A percentile compares a stretch with the other conserved stretches of the same genome.
These are phyloP conservation scores for Ophiostoma tasmaniense DNA, from an alignment of 2,329 filamentous ascomycete genomes.

Conservation along the genomic window DNA sequence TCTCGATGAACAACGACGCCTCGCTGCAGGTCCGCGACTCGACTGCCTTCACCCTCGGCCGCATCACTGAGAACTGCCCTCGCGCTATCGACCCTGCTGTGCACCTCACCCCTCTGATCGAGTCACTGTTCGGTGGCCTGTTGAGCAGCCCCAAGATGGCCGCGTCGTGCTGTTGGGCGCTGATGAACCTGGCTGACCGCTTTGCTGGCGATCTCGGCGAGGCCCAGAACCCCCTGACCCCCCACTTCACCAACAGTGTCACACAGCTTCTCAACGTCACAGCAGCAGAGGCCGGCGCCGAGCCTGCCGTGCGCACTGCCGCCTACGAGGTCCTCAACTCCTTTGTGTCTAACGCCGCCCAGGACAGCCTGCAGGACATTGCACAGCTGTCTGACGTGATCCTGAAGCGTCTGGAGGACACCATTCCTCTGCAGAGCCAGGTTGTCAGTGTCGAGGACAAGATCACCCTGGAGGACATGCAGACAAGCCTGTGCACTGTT, in stretches of 20 bases:
- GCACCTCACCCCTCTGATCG: constrained; percentile 78
- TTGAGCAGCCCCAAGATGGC: constrained; percentile 94
- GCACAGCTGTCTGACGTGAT: constrained; percentile 79
- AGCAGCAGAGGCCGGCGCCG: constrained; percentile 57
- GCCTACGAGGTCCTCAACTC: constrained; percentile 95
- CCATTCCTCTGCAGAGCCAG: constrained; percentile 79
- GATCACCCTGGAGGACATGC: constrained; percentile 93
- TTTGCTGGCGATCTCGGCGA: constrained; percentile 82
- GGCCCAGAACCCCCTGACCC: constrained; percentile 70
- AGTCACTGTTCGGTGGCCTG: constrained; percentile 80
- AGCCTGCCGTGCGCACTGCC: constrained; percentile 84
- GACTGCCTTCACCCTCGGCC: constrained; percentile 88
- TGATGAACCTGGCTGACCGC: constrained; percentile 96
- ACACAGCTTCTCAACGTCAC: constrained; percentile 78
- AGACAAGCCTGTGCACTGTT: constrained; percentile 88
- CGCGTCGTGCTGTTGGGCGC: constrained; percentile 94
- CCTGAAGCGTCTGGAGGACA: constrained; percentile 83
- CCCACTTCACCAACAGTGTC: constrained; percentile 89
- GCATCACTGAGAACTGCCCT: constrained; percentile 89
- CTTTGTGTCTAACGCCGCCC: constrained; percentile 84
- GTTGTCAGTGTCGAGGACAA: constrained; percentile 96
- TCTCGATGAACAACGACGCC: constrained; percentile 83
- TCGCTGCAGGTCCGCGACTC: constrained; percentile 91
- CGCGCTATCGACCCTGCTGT: constrained; percentile 79
- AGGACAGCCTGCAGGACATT: constrained; percentile 73